Evolutionary conservation across 2,329 filamentous ascomycete genomes (phyloP).

Genomic region (Madurella fahalii): DNA sequence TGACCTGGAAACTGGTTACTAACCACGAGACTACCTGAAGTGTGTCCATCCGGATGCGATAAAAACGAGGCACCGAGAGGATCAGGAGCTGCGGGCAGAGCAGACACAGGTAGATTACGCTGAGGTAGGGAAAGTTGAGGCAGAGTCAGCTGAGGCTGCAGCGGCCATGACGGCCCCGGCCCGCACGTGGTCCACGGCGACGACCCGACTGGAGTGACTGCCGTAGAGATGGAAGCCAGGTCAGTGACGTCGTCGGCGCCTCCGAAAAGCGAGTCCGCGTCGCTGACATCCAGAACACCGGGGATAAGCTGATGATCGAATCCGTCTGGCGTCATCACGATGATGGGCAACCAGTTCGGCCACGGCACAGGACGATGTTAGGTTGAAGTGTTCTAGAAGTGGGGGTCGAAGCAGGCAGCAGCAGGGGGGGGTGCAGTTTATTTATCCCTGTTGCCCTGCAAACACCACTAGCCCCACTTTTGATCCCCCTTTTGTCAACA

Average conservation of each 20-base stretch:
- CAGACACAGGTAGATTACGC: not conserved
- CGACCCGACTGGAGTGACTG: slow-evolving; percentile 8
- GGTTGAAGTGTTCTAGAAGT: not conserved
- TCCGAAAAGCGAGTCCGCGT: slow-evolving; percentile 23
- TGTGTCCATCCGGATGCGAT: slow-evolving; percentile 23
- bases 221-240: slow-evolving; percentile 16
- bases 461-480: too few relatives aligned
- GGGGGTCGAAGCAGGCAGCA: slow-evolving; percentile 4
- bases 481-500: too few relatives aligned
- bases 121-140: slow-evolving; percentile 6
- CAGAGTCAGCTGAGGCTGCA: slow-evolving; percentile 5
- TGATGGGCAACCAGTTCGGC: not conserved
- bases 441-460: too few relatives aligned
- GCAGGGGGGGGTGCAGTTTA: not conserved
- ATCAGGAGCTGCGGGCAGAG: slow-evolving; percentile 24
- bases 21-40: slow-evolving; percentile 25
- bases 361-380: not conserved
- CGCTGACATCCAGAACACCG: slow-evolving; percentile 6
- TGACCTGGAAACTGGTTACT: slow-evolving; percentile 18
- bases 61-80: slow-evolving; percentile 21
- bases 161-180: slow-evolving; percentile 4
- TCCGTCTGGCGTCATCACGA: slow-evolving; percentile 2
- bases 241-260: slow-evolving; percentile 10
- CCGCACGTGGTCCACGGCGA: slow-evolving; percentile 8
- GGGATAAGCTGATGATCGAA: not conserved